A percentile compares a stretch with the other conserved stretches of the same genome.
phyloP scores from a whole-genome alignment of 768 basidiomycete species.

The Coprinopsis marcescibilis region DNA sequence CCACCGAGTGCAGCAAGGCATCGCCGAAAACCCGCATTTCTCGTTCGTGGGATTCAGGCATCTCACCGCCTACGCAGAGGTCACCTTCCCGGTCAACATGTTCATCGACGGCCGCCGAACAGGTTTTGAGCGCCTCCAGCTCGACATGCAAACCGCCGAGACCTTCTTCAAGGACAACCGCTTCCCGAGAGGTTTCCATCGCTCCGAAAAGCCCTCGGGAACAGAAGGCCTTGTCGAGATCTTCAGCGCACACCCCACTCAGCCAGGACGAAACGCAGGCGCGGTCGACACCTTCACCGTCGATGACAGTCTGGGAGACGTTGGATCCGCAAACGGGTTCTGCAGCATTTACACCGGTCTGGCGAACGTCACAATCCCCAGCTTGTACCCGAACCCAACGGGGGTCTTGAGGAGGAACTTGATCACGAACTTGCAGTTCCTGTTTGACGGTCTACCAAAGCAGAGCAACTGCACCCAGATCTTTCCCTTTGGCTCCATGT shows the following conservation, averaged over 20 bases:
- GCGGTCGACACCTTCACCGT: constrained; percentile 14
- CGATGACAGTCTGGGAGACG: constrained; percentile 12
- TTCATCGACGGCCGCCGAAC: constrained; percentile 17
- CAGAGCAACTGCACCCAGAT: too few species aligned
- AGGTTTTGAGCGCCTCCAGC: constrained; percentile 9
- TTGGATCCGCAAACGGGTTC: constrained; percentile 6
- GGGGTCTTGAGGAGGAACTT: constrained; percentile 11
- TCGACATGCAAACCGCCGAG: constrained; percentile 12
- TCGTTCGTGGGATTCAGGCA: constrained; percentile 15
- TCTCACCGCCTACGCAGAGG: constrained; percentile 18
- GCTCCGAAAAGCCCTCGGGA: constrained; percentile 7
- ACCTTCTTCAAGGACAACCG: constrained; percentile 17
- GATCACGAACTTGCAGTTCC: constrained; percentile 12
- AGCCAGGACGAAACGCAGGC: constrained; percentile 13
- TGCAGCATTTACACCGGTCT: constrained; percentile 16
- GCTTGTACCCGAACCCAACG: constrained; percentile 17
- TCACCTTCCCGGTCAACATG: constrained; percentile 14
- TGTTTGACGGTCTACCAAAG: too few species aligned
- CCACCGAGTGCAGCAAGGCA: constrained; percentile 17
- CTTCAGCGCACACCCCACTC: constrained; percentile 6
- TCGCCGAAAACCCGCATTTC: constrained; percentile 17
- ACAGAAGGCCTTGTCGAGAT: constrained; percentile 4
- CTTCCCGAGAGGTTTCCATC: constrained; percentile 15
- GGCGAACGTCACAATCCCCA: constrained; percentile 11
- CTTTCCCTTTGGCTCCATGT: too few species aligned